Evolutionary conservation across 805 yeast genomes (phyloP).

Genomic region (Jamesozyma lodderae): DNA sequence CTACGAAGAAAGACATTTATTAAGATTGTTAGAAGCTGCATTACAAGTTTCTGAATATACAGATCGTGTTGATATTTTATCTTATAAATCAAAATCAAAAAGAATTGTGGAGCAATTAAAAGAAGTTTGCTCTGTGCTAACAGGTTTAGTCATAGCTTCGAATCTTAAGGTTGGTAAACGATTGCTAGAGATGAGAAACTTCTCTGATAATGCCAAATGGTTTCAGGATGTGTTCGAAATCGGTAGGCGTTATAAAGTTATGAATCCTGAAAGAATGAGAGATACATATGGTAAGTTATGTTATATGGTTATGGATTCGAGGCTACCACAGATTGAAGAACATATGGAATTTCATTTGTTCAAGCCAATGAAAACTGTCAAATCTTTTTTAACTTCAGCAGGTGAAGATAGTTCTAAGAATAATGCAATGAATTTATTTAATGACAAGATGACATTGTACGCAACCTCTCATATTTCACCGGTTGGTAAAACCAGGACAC

Average conservation of each 20-base stretch:
- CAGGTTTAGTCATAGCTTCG: constrained; percentile 72
- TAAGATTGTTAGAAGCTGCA: constrained; percentile 65
- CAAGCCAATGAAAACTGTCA: constrained; percentile 61
- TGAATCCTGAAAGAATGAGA: constrained; percentile 78
- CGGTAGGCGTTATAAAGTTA: constrained; percentile 71
- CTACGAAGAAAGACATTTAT: constrained; percentile 56
- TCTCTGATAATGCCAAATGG: constrained; percentile 64
- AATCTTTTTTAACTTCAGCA: constrained; percentile 36
- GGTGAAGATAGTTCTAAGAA: constrained; percentile 27
- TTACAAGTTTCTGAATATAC: constrained; percentile 72
- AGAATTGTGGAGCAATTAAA: constrained; percentile 63
- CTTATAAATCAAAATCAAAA: constrained; percentile 58
- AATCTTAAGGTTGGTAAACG: constrained; percentile 61
- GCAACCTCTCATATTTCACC: constrained; percentile 66
- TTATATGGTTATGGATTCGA: constrained; percentile 80
- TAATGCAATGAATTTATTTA: constrained; percentile 37
- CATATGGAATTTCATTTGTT: constrained; percentile 70
- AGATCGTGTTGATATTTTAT: constrained; percentile 62
- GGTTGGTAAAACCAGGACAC: constrained; percentile 43
- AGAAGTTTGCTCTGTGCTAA: constrained; percentile 69
- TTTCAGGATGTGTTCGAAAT: constrained; percentile 63
- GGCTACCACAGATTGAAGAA: constrained; percentile 58
- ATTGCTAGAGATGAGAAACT: constrained; percentile 56
- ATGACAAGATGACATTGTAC: constrained; percentile 47
- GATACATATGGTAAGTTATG: constrained; percentile 71